Evolutionary conservation across 2,329 filamentous ascomycete species (phyloP).

Genomic region (Aspergillus puulaauensis): DNA sequence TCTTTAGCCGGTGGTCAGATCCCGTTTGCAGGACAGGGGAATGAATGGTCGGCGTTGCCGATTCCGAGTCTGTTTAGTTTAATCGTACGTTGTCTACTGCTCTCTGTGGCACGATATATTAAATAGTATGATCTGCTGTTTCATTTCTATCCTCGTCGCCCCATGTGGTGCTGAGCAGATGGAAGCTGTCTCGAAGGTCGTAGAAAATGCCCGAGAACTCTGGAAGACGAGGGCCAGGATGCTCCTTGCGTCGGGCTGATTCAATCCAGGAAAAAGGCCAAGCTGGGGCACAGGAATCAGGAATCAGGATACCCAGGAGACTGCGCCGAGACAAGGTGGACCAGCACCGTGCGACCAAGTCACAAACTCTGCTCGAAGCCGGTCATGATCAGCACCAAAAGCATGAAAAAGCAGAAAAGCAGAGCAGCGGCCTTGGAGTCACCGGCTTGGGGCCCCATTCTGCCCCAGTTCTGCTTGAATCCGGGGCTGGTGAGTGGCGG

Average conservation of each 20-base stretch:
- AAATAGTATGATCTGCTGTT: not conserved
- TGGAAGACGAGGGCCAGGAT: not conserved
- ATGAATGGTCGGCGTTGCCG: not conserved
- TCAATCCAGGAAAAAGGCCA: not conserved
- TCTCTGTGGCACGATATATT: not conserved
- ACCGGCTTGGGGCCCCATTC: not conserved
- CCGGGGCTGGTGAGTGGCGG: constrained; percentile 4
- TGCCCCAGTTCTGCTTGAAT: not conserved
- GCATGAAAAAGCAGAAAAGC: not conserved
- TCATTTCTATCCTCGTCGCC: not conserved
- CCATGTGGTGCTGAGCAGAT: not conserved
- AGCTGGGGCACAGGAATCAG: not conserved
- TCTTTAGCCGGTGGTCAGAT: not conserved
- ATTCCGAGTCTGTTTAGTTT: too few relatives aligned
- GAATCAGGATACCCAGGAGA: not conserved
- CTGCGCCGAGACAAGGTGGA: not conserved
- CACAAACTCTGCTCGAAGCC: not conserved
- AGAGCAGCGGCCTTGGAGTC: not conserved
- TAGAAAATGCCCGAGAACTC: not conserved
- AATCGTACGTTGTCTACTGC: too few relatives aligned
- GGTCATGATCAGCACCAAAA: not conserved
- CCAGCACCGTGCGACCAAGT: not conserved
- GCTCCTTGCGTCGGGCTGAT: not conserved
- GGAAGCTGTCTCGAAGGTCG: not conserved
- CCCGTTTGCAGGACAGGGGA: not conserved